Evolutionary conservation across 129 eudicot species (phyloP).

Genomic region (Flaveria sonorensis): DNA sequence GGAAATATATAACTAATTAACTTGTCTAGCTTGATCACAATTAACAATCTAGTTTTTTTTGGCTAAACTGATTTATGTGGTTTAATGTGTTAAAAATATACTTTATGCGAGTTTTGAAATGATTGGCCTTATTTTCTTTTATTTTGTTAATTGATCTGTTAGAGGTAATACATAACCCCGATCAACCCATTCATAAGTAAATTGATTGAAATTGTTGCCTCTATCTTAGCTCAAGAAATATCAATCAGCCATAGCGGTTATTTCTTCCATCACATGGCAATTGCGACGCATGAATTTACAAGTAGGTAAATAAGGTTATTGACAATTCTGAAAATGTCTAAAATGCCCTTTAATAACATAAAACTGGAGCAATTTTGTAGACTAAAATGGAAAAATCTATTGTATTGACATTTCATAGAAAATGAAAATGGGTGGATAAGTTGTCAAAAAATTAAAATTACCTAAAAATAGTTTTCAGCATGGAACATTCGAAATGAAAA

Average conservation of each 20-base stretch:
- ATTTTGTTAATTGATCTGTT: background rate
- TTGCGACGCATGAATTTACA: background rate
- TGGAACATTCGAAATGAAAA: background rate
- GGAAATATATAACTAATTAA: background rate
- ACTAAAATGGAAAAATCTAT: slow-evolving; percentile 4
- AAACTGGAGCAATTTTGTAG: slow-evolving; percentile 14
- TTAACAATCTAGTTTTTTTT: background rate
- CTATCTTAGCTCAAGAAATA: slow-evolving; percentile 3
- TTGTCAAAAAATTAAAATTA: background rate
- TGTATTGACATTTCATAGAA: background rate
- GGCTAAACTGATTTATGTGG: background rate
- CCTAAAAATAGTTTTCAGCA: background rate
- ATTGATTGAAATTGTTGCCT: background rate
- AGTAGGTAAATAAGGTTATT: slow-evolving; percentile 20
- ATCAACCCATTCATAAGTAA: background rate
- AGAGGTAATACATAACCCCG: background rate
- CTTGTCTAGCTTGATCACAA: background rate
- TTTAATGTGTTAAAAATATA: background rate
- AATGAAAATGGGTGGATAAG: slow-evolving; percentile 11
- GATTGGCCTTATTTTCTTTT: background rate
- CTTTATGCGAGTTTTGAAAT: background rate
- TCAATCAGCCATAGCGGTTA: background rate
- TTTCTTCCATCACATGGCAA: background rate
- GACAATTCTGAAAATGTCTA: background rate
- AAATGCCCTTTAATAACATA: background rate